Percentiles rank a stretch among this genome's conserved stretches.
These are phyloP conservation scores for Fragilaria crotonensis DNA, from an alignment of 108 stramenopile genomes.

Conservation along the genomic window DNA sequence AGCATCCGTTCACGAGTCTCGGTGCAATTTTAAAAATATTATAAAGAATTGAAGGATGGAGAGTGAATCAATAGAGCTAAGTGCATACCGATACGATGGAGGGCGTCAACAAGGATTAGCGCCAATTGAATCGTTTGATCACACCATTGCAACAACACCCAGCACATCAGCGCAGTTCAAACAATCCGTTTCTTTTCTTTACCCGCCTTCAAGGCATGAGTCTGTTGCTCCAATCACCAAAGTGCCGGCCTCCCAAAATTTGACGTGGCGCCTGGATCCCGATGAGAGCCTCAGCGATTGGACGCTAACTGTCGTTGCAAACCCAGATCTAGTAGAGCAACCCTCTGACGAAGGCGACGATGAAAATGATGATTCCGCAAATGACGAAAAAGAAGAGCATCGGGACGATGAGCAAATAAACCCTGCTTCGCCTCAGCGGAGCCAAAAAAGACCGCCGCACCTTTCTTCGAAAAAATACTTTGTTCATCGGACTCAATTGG, in stretches of 20 bases:
- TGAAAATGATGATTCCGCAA: background rate
- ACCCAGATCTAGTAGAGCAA: background rate
- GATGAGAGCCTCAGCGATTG: slow-evolving; percentile 41
- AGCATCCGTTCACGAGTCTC: too few species aligned
- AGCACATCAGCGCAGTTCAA: background rate
- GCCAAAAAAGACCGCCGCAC: background rate
- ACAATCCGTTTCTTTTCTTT: background rate
- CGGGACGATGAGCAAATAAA: background rate
- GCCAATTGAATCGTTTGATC: background rate
- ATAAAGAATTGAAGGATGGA: too few species aligned
- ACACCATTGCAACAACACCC: background rate
- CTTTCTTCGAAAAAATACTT: slow-evolving; percentile 14
- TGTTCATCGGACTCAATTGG: slow-evolving; percentile 28
- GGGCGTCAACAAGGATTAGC: background rate
- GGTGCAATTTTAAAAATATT: too few species aligned
- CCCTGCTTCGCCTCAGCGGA: background rate
- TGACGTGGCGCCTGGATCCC: slow-evolving; percentile 26
- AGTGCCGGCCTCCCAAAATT: background rate
- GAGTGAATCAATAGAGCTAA: background rate
- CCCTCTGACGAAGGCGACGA: background rate
- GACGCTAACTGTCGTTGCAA: slow-evolving; percentile 21
- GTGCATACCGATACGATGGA: background rate
- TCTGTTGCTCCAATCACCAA: background rate
- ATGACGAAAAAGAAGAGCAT: background rate
- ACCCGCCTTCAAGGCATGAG: background rate